These are phyloP conservation scores for Ceriops zippeliana DNA, from an alignment of 345 rosid species.

Conservation along the genomic window DNA sequence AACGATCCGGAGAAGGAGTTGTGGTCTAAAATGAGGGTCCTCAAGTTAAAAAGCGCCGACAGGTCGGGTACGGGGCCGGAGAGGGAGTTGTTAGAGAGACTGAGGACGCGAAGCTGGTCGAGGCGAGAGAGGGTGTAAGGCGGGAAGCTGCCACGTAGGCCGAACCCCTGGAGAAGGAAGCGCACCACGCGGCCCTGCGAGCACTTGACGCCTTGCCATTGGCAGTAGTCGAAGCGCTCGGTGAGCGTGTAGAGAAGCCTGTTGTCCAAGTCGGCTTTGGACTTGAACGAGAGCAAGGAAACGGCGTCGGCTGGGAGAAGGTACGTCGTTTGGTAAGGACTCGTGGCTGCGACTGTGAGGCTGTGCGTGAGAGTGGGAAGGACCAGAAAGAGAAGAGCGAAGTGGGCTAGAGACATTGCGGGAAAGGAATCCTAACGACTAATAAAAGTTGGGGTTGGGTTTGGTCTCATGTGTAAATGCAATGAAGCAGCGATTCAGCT, in stretches of 20 bases:
- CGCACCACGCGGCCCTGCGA: conserved; percentile 83
- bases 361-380: conserved; percentile 12
- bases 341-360: conserved; percentile 25
- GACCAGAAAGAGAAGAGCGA: conserved; percentile 16
- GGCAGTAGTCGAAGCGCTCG: conserved; percentile 91
- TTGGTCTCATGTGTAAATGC: neutral
- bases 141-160: conserved; percentile 66
- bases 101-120: conserved; percentile 84
- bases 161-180: conserved; percentile 44
- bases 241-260: conserved; percentile 63
- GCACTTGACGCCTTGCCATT: conserved; percentile 91
- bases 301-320: conserved; percentile 67
- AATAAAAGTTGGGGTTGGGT: conserved; percentile 7
- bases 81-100: conserved; percentile 74
- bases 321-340: conserved; percentile 15
- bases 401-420: neutral
- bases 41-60: conserved; percentile 61
- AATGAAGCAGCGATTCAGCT: neutral
- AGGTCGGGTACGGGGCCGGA: conserved; percentile 82
- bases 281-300: conserved; percentile 71
- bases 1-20: conserved; percentile 67
- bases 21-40: conserved; percentile 52
- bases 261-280: conserved; percentile 80
- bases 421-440: no score
- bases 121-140: conserved; percentile 68